Percentiles rank a stretch among this genome's conserved stretches.
These are phyloP conservation scores for Fraxinus platypoda DNA, from an alignment of 305 asterid species.

Conservation along the genomic window DNA sequence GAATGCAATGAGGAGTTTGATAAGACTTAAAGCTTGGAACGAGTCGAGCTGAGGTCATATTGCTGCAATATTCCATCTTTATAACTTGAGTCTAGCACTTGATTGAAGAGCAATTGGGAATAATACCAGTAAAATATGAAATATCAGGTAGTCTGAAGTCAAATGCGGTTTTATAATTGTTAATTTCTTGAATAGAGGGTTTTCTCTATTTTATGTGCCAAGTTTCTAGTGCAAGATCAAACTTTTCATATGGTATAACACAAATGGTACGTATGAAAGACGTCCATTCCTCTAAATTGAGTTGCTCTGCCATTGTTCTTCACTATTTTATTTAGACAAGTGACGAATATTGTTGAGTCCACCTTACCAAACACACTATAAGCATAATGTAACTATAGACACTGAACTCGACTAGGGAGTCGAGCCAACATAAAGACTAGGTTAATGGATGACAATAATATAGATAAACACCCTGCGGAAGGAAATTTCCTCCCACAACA, in stretches of 20 bases:
- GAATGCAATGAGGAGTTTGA: slow-evolving; percentile 43
- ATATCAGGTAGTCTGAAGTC: neutral
- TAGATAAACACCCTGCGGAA: neutral
- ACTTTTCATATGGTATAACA: slow-evolving; percentile 17
- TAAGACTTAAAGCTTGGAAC: slow-evolving; percentile 27
- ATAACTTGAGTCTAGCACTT: slow-evolving; percentile 1
- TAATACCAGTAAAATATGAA: neutral
- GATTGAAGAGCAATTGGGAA: slow-evolving; percentile 20
- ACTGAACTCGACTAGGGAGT: neutral
- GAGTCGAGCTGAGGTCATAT: neutral
- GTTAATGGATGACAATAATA: neutral
- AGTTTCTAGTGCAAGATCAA: slow-evolving; percentile 23
- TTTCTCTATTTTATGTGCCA: neutral
- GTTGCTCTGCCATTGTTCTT: neutral
- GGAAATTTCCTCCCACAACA: neutral
- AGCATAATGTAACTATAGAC: neutral
- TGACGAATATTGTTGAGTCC: neutral
- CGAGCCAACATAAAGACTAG: neutral
- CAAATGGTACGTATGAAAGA: neutral
- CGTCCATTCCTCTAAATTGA: neutral
- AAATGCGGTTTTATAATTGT: neutral
- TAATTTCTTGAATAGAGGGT: neutral
- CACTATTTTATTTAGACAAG: neutral
- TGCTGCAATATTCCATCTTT: neutral
- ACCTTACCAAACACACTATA: neutral